Evolutionary conservation across 306 rosid species (phyloP).

Genomic region (Dicorynia guianensis): DNA sequence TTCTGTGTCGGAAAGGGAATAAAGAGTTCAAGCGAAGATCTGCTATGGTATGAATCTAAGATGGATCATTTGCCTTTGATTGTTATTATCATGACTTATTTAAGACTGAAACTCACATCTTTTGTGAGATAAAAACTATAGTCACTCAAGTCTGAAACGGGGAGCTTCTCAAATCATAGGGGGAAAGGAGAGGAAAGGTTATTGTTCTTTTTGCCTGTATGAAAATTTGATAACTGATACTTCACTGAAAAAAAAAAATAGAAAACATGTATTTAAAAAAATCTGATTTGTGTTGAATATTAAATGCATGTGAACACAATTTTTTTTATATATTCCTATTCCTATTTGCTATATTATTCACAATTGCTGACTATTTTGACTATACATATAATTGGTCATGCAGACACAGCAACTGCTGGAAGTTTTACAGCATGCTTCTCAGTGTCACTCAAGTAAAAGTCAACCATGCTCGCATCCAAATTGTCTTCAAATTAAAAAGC

Average conservation of each 20-base stretch:
- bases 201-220: no score
- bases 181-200: no score
- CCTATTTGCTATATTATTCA: background rate
- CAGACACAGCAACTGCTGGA: slow-evolving; percentile 40
- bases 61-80: background rate
- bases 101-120: slow-evolving; percentile 3
- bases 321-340: background rate
- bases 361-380: background rate
- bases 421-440: slow-evolving; percentile 46
- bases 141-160: background rate
- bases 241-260: background rate
- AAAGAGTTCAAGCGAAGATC: background rate
- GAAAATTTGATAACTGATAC: background rate
- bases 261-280: background rate
- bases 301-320: background rate
- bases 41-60: slow-evolving; percentile 20
- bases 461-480: slow-evolving; percentile 47
- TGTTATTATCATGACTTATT: background rate
- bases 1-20: background rate
- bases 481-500: slow-evolving; percentile 48
- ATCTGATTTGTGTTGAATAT: background rate
- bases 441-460: slow-evolving; percentile 31
- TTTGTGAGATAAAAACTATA: background rate
- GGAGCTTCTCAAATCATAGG: background rate
- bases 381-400: background rate